Conservation (phyloP, 768 basidiomycete species). For the Lactarius akahatsu region DNA sequence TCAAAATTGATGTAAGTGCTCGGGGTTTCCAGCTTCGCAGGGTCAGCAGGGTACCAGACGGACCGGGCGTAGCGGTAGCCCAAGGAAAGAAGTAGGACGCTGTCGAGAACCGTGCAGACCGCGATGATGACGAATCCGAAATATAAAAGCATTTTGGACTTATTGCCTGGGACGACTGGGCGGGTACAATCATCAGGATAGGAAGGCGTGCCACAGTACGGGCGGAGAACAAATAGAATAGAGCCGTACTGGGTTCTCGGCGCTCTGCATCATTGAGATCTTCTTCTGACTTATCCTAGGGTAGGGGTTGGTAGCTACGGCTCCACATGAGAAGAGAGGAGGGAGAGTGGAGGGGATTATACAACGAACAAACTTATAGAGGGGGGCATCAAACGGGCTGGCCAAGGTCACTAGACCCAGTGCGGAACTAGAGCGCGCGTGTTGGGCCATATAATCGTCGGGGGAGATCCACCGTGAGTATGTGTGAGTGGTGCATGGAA, state of each 20-base stretch:
- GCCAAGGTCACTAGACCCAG: background rate
- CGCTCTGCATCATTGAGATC: background rate
- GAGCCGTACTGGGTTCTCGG: slow-evolving; percentile 4
- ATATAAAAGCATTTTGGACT: background rate
- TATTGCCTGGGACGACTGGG: background rate
- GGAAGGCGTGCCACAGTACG: background rate
- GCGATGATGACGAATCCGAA: slow-evolving; percentile 7
- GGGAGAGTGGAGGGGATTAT: background rate
- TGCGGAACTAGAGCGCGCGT: no score
- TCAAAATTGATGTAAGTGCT: no score
- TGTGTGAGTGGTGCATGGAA: no score
- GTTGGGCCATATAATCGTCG: no score
- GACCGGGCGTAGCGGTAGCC: no score
- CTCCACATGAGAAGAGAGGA: slow-evolving; percentile 4
- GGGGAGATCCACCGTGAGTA: no score
- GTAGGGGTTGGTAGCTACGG: slow-evolving; percentile 3
- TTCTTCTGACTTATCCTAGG: background rate
- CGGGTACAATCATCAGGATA: background rate
- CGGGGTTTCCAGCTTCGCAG: no score
- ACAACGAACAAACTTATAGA: background rate
- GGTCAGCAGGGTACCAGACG: no score
- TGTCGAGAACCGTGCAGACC: slow-evolving; percentile 2
- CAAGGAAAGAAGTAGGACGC: slow-evolving; percentile 10
- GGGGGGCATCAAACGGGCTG: background rate
- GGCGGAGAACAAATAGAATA: background rate